Conservation (phyloP, 1,284 basidiomycete genomes). For the Ceratobasidium theobromae region DNA sequence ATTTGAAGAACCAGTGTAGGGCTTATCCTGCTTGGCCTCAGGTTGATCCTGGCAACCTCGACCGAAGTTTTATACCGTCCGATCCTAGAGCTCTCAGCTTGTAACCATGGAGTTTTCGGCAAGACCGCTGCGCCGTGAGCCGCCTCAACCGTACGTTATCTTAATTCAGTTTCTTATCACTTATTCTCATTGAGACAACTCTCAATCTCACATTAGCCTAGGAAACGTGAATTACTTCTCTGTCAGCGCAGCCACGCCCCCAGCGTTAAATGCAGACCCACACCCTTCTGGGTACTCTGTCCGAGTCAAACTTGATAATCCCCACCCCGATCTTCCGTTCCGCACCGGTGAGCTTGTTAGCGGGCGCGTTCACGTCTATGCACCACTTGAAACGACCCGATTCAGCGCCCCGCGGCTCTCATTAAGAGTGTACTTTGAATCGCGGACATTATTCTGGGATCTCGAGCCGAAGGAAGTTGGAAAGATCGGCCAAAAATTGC, state of each 20-base stretch:
- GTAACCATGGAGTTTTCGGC: no score
- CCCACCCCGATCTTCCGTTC: conserved; percentile 5
- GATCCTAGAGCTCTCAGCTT: no score
- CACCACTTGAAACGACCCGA: not conserved
- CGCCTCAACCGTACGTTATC: not conserved
- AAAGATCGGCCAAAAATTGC: not conserved
- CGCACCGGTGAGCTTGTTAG: conserved; percentile 7
- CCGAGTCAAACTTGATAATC: conserved; percentile 10
- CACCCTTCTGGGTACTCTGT: conserved; percentile 9
- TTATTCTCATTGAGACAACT: no score
- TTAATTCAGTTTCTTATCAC: no score
- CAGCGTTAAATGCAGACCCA: not conserved
- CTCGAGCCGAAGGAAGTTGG: not conserved
- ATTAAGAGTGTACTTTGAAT: conserved; percentile 18
- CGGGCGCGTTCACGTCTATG: conserved; percentile 7
- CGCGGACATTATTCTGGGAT: conserved; percentile 17
- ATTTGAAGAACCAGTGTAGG: no score
- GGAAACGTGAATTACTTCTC: conserved; percentile 10
- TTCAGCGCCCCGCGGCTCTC: not conserved
- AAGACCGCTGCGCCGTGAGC: not conserved
- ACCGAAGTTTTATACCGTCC: no score
- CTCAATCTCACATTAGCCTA: no score
- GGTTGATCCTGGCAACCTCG: no score
- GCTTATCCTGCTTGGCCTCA: no score
- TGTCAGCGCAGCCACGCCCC: conserved; percentile 24